Base-by-base conservation (phyloP, 2,329 filamentous ascomycete species). In the Rutstroemia sp. region DNA sequence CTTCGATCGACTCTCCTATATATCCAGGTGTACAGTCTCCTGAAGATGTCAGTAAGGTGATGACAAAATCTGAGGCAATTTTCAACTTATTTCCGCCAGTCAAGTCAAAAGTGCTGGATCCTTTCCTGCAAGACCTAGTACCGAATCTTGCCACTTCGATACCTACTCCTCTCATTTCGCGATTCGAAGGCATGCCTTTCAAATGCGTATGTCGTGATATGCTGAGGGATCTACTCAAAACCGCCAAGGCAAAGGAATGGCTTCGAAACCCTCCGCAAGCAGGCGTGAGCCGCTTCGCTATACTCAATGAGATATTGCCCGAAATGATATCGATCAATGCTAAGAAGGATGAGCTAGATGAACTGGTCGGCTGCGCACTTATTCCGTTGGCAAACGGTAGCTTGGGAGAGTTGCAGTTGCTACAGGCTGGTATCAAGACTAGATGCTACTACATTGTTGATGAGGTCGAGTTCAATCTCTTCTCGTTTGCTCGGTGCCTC, bases 341-440 rank as follows among this genome's bases (percentile, higher is more conserved):
- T 27, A 16, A 34, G 23, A 5, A 50, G 21, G 23, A 39, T 3
- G 62, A 58, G 16, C 38, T 61, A 10, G 38, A 59, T 16, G 49
- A 63, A 9, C 53, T 70, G 14, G 57, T 65, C 37, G 65, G 62
- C 7, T 69, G 67, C 44, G 52, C 58, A 21, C 46, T 70, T 51
- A 23, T 69, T 6, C 67, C 65, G 4, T 60, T 70, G 5, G 57
- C 51, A 23, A 54, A 66, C 45, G 61, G 62, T 14, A 62, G 14
- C 9, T 46, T 69, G 21, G 65, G 58, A 14, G 59, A 57, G 14
- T 39, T 65, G 4, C 37, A 41, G 12, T 18, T 60, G 52, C 1
- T 58, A 5, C 34, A 48, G n/a, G 5, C 45, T 30, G 8, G 53
- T 18, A 49, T 18, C 7, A 5, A 41, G 21, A n/a, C 25, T 27